Conservation (phyloP, 345 rosid species). For the Gossypium sturtianum region DNA sequence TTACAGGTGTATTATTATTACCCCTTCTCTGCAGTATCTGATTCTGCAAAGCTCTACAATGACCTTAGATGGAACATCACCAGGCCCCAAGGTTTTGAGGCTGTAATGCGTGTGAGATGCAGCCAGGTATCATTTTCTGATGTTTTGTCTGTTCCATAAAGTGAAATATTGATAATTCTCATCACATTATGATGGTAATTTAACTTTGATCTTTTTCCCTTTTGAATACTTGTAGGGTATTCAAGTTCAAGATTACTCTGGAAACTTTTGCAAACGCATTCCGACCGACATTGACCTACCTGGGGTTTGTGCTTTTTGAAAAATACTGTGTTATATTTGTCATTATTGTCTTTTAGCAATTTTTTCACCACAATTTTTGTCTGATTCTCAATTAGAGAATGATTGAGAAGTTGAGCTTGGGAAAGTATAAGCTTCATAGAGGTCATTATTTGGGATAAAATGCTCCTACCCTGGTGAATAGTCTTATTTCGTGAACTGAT, state of each 20-base stretch:
- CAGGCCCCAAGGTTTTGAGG: conserved; percentile 98
- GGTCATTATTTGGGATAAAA: not conserved
- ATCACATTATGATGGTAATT: not conserved
- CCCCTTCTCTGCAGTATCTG: conserved; percentile 89
- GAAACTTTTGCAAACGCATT: conserved; percentile 94
- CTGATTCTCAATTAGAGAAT: not conserved
- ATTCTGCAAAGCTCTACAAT: conserved; percentile 90
- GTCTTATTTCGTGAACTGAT: not conserved
- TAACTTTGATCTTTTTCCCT: not conserved
- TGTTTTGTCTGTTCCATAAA: not conserved
- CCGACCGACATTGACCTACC: conserved; percentile 96
- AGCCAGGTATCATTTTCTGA: conserved; percentile 57
- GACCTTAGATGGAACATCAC: conserved; percentile 98
- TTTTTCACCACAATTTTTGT: not conserved
- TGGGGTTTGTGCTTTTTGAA: conserved; percentile 57
- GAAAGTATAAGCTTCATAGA: not conserved
- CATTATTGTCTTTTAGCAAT: not conserved
- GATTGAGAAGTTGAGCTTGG: not conserved
- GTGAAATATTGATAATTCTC: not conserved
- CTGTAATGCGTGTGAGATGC: conserved; percentile 96
- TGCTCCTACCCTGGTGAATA: not conserved
- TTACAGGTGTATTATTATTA: conserved; percentile 82
- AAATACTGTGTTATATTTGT: not conserved
- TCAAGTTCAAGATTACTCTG: conserved; percentile 93
- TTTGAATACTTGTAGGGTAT: conserved; percentile 58